phyloP scores from a whole-genome alignment of 2,329 filamentous ascomycete species.

The Aspergillus jensenii region DNA sequence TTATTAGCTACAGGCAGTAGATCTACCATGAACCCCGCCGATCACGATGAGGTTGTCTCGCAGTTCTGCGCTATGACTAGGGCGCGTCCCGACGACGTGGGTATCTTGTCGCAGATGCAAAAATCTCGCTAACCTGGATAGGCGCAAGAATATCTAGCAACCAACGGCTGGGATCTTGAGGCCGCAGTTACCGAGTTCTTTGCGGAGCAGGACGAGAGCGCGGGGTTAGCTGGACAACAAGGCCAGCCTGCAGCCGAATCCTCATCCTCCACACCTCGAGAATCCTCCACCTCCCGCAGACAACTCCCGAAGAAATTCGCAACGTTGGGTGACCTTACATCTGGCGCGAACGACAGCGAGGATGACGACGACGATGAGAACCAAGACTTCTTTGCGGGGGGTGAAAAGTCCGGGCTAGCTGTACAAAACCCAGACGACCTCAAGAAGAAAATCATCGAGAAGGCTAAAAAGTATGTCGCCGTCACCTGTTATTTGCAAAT shows the following conservation, averaged over 20 bases:
- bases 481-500: neutral
- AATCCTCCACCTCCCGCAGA: slow-evolving; percentile 29
- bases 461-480: slow-evolving; percentile 38
- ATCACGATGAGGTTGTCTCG: slow-evolving; percentile 46
- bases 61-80: slow-evolving; percentile 61
- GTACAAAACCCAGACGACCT: slow-evolving; percentile 63
- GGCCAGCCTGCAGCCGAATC: slow-evolving; percentile 31
- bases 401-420: slow-evolving; percentile 67
- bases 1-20: neutral
- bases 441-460: slow-evolving; percentile 52
- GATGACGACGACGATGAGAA: slow-evolving; percentile 55
- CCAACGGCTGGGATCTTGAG: slow-evolving; percentile 66
- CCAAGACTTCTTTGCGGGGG: slow-evolving; percentile 63
- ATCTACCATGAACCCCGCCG: slow-evolving; percentile 29
- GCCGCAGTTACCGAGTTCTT: slow-evolving; percentile 64
- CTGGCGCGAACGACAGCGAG: slow-evolving; percentile 41
- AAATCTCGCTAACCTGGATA: slow-evolving; percentile 32
- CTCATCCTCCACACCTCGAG: slow-evolving; percentile 30
- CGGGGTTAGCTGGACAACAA: slow-evolving; percentile 31
- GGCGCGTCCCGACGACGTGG: slow-evolving; percentile 50
- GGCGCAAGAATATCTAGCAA: slow-evolving; percentile 67
- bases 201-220: slow-evolving; percentile 44
- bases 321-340: slow-evolving; percentile 46
- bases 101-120: neutral
- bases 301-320: slow-evolving; percentile 48